Evolutionary conservation across 2,329 filamentous ascomycete species (phyloP).

Genomic region (Aspergillus bombycis): DNA sequence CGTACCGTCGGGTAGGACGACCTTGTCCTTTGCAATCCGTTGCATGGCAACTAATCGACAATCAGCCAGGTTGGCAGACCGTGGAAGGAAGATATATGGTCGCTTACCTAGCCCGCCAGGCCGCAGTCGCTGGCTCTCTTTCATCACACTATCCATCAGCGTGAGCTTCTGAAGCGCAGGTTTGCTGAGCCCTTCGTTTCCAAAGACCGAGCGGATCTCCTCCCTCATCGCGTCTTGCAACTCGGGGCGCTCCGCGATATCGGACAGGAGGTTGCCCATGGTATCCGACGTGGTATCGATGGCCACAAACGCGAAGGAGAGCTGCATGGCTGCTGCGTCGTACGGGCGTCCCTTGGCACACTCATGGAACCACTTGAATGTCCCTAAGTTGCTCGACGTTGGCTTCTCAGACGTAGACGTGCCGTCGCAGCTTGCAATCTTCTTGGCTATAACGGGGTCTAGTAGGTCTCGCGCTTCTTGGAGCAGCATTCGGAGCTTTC

Average conservation of each 20-base stretch:
- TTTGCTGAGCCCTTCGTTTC: no score
- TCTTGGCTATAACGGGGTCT: neutral
- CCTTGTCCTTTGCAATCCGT: no score
- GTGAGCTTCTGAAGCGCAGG: no score
- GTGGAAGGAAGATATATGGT: no score
- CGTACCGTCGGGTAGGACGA: no score
- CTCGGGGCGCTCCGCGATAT: slow-evolving; percentile 16
- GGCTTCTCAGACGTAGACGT: neutral
- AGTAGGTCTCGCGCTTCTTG: slow-evolving; percentile 1
- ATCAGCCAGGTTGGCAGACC: no score
- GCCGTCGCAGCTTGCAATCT: neutral
- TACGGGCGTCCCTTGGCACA: slow-evolving; percentile 23
- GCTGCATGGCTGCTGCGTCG: slow-evolving; percentile 22
- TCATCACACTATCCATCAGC: no score
- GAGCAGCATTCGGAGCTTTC: slow-evolving; percentile 2
- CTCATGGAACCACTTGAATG: slow-evolving; percentile 30
- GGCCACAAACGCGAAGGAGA: slow-evolving; percentile 25
- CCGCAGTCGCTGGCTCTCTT: no score
- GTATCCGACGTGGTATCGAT: slow-evolving; percentile 30
- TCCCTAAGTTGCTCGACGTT: slow-evolving; percentile 15
- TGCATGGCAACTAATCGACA: no score
- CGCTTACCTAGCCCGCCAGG: no score
- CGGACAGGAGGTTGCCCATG: slow-evolving; percentile 24
- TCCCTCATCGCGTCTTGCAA: slow-evolving; percentile 2
- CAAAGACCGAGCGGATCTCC: no score